Conservation (phyloP, 2,329 filamentous ascomycete species). For the Neurospora sp. region DNA sequence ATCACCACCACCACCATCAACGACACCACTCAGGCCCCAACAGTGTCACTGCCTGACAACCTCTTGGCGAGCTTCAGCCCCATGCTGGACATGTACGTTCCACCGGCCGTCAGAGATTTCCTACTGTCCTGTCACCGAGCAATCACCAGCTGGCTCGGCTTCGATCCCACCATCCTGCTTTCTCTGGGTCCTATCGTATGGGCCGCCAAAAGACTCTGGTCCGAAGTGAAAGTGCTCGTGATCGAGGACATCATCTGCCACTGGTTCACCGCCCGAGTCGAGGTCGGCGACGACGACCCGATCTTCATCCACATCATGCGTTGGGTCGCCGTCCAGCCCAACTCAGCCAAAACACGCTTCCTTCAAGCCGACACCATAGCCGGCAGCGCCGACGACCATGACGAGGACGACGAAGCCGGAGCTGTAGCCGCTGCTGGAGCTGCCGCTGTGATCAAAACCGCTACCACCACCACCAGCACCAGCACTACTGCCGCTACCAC, state of each 20-base stretch:
- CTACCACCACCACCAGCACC: slow-evolving; percentile 19
- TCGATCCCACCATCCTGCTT: slow-evolving; percentile 39
- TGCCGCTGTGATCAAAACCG: not conserved
- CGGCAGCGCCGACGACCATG: slow-evolving; percentile 45
- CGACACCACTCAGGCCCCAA: slow-evolving; percentile 5
- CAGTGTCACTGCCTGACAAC: slow-evolving; percentile 10
- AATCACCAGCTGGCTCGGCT: slow-evolving; percentile 31
- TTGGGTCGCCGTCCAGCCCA: slow-evolving; percentile 45
- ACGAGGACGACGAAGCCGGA: slow-evolving; percentile 32
- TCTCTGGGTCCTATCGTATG: slow-evolving; percentile 37
- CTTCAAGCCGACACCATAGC: slow-evolving; percentile 46
- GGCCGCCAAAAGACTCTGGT: slow-evolving; percentile 31
- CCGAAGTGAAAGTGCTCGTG: slow-evolving; percentile 24
- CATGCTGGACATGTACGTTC: slow-evolving; percentile 30
- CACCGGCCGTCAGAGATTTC: slow-evolving; percentile 32
- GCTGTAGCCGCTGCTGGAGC: not conserved
- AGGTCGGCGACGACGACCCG: slow-evolving; percentile 44
- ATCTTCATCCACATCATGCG: slow-evolving; percentile 50
- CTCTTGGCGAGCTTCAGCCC: slow-evolving; percentile 36
- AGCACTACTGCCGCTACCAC: slow-evolving; percentile 24
- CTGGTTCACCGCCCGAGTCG: slow-evolving; percentile 42
- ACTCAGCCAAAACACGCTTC: slow-evolving; percentile 39
- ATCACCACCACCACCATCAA: slow-evolving; percentile 10
- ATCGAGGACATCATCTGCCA: slow-evolving; percentile 26
- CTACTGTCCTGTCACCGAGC: slow-evolving; percentile 37